phyloP scores from a whole-genome alignment of 2,329 filamentous ascomycete species.

The Orbilia blumenaviensis region DNA sequence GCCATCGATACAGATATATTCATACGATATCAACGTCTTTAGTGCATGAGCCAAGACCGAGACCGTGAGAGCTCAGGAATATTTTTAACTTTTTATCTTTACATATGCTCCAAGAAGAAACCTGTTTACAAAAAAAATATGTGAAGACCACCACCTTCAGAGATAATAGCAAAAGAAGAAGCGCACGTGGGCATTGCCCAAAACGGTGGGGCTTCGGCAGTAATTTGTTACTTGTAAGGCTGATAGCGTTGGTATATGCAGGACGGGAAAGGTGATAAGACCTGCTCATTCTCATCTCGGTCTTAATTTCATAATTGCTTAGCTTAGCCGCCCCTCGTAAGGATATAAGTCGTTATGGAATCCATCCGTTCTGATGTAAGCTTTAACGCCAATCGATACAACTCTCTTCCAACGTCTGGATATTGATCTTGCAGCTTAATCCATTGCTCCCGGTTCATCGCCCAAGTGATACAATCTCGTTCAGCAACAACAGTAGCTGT shows the following conservation, averaged over 20 bases:
- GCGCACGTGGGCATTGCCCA: conserved; percentile 44
- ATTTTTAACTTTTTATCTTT: neutral
- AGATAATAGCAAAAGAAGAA: conserved; percentile 5
- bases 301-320: conserved; percentile 22
- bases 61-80: conserved; percentile 1
- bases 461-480: conserved; percentile 82
- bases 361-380: conserved; percentile 93
- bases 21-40: conserved; percentile 22
- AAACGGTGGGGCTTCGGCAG: conserved; percentile 20
- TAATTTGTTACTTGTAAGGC: neutral
- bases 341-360: conserved; percentile 66
- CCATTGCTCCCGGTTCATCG: conserved; percentile 78
- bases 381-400: conserved; percentile 88
- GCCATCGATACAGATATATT: conserved; percentile 30
- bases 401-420: conserved; percentile 80
- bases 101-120: neutral
- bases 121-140: neutral
- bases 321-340: conserved; percentile 57
- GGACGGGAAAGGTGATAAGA: conserved; percentile 13
- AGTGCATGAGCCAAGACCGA: neutral
- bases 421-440: conserved; percentile 75
- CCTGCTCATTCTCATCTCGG: neutral
- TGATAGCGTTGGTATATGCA: conserved; percentile 5
- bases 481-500: conserved; percentile 89
- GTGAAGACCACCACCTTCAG: neutral